Percentiles rank a stretch among this genome's conserved stretches.
These are phyloP conservation scores for Talaromyces sp. DNA, from an alignment of 2,329 filamentous ascomycete species.

Conservation along the genomic window DNA sequence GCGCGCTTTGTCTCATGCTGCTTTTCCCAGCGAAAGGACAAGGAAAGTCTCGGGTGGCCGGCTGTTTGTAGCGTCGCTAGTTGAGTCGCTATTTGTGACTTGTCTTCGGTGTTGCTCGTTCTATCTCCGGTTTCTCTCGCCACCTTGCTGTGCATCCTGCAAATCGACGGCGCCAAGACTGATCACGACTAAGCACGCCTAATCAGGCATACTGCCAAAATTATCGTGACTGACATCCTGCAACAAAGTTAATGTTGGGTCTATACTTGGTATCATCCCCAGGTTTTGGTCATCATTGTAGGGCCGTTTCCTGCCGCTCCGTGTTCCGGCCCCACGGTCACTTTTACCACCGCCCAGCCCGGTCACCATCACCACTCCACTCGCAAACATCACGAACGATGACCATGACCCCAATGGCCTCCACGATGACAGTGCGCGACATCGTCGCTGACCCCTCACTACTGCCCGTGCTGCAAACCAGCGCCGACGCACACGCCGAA, in stretches of 20 bases:
- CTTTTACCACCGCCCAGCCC: no score
- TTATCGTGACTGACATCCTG: neutral
- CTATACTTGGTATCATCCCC: neutral
- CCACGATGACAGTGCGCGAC: conserved; percentile 49
- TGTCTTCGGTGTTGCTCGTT: no score
- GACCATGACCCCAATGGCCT: neutral
- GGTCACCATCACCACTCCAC: no score
- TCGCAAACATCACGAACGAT: no score
- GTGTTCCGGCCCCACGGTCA: no score
- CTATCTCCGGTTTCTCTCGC: neutral
- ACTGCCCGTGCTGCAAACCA: conserved; percentile 63
- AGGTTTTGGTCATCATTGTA: no score
- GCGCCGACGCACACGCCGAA: conserved; percentile 67
- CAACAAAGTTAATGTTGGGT: neutral
- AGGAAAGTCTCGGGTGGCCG: no score
- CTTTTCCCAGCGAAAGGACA: no score
- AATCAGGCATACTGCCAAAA: neutral
- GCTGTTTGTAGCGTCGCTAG: neutral
- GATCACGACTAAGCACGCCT: no score
- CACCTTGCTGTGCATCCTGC: no score
- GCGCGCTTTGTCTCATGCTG: neutral
- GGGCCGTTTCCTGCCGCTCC: no score
- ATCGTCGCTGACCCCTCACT: conserved; percentile 63
- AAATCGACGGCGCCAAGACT: neutral
- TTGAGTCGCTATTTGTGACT: no score